Percentiles rank a stretch among this genome's conserved stretches.
These are phyloP conservation scores for Aegle marmelos DNA, from an alignment of 345 rosid species.

Conservation along the genomic window DNA sequence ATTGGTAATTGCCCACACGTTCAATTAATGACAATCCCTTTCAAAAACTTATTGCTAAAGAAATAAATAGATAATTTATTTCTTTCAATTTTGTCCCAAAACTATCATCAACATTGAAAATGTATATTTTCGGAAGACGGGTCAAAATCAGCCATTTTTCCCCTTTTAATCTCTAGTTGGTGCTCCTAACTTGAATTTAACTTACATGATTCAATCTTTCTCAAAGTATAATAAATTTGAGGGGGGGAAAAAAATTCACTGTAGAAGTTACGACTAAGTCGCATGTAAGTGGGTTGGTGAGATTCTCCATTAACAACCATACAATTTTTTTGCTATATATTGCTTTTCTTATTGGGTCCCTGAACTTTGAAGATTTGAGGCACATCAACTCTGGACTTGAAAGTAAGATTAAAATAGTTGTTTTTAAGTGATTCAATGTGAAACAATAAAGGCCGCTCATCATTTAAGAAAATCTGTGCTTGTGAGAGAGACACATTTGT, in stretches of 20 bases:
- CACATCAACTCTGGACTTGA: not conserved
- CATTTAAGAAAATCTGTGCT: not conserved
- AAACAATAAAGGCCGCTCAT: not conserved
- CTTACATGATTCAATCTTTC: not conserved
- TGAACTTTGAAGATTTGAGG: not conserved
- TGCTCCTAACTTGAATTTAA: not conserved
- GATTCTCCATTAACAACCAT: not conserved
- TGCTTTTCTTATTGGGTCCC: not conserved
- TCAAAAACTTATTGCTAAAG: not conserved
- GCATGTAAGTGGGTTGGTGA: slow-evolving; percentile 13
- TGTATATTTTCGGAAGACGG: not conserved
- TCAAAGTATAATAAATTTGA: not conserved
- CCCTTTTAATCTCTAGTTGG: not conserved
- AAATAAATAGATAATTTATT: not conserved
- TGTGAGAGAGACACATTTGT: not conserved
- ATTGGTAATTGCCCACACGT: not conserved
- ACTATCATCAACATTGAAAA: not conserved
- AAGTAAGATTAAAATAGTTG: not conserved
- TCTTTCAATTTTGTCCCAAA: not conserved
- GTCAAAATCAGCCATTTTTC: not conserved
- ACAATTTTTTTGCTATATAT: not conserved
- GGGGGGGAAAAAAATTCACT: not conserved
- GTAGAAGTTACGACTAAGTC: not conserved
- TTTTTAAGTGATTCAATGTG: not conserved
- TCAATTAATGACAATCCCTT: not conserved